These are phyloP conservation scores for Cladosporium phlei DNA, from an alignment of 2,329 filamentous ascomycete species.

Conservation along the genomic window DNA sequence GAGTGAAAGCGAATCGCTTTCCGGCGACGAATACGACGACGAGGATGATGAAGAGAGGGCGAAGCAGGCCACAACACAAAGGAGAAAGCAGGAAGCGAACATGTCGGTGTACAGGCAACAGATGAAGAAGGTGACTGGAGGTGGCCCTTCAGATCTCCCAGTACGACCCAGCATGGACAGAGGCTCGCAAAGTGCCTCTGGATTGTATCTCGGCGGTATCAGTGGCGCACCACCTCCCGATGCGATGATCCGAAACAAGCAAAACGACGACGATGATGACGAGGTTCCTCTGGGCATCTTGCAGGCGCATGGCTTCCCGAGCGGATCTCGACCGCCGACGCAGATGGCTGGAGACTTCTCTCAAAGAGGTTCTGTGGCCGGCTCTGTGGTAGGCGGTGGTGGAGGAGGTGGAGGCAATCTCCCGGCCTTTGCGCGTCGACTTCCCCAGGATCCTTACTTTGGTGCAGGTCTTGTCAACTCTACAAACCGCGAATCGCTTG, in stretches of 20 bases:
- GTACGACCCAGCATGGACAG: constrained; percentile 54
- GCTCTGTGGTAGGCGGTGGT: constrained; percentile 46
- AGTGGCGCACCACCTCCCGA: constrained; percentile 25
- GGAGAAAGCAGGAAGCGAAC: constrained; percentile 83
- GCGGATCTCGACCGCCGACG: constrained; percentile 68
- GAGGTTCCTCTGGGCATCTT: constrained; percentile 83
- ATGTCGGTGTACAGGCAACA: constrained; percentile 86
- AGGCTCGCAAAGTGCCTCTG: constrained; percentile 36
- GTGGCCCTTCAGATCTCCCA: constrained; percentile 49
- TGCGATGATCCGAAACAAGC: constrained; percentile 22
- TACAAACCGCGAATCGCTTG: constrained; percentile 67
- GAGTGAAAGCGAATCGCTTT: constrained; percentile 42
- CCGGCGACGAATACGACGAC: constrained; percentile 59
- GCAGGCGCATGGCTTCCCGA: constrained; percentile 82
- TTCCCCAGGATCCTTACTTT: constrained; percentile 81
- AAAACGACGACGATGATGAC: constrained; percentile 70
- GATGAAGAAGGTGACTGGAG: constrained; percentile 94
- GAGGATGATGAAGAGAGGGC: constrained; percentile 76
- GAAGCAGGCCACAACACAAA: constrained; percentile 67
- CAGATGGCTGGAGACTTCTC: constrained; percentile 52
- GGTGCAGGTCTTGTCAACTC: constrained; percentile 72
- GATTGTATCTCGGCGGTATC: constrained; percentile 30
- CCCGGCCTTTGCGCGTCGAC: constrained; percentile 74
- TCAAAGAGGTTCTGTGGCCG: constrained; percentile 51
- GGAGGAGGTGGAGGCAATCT: constrained; percentile 50